Percentiles rank a stretch among this genome's conserved stretches.
phyloP scores from a whole-genome alignment of 2,329 filamentous ascomycete genomes.

The Xylaria polymorpha region DNA sequence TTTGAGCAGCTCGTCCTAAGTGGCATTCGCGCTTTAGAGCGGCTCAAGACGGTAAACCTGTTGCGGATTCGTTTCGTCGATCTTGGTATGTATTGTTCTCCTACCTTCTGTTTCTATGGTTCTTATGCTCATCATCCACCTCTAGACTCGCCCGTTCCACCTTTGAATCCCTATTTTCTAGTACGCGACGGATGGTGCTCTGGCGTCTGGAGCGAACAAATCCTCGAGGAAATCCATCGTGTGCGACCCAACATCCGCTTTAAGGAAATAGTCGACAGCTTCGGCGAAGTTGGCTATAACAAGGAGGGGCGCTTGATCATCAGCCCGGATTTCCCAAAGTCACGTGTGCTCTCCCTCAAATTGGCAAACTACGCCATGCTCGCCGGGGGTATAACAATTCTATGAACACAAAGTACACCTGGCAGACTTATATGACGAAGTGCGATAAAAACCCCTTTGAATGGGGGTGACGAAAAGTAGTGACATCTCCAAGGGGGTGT shows the following conservation, averaged over 20 bases:
- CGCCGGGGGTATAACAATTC: conserved; percentile 53
- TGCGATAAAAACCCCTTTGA: conserved; percentile 1
- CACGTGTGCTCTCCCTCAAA: conserved; percentile 66
- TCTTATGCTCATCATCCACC: conserved; percentile 31
- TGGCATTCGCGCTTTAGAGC: conserved; percentile 69
- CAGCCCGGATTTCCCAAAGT: conserved; percentile 65
- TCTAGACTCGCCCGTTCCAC: conserved; percentile 74
- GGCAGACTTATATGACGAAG: conserved; percentile 6
- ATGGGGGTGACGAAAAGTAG: background rate
- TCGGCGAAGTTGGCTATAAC: conserved; percentile 68
- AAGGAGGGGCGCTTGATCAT: conserved; percentile 70
- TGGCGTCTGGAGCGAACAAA: conserved; percentile 78
- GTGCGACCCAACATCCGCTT: conserved; percentile 70
- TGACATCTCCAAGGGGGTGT: conserved; percentile 4
- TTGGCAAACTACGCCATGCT: conserved; percentile 68
- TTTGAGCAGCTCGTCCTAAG: conserved; percentile 76
- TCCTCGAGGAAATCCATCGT: conserved; percentile 69
- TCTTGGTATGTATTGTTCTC: conserved; percentile 61
- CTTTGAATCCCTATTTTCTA: conserved; percentile 78
- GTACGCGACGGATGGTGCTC: conserved; percentile 70
- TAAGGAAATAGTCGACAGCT: conserved; percentile 71
- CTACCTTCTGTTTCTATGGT: background rate
- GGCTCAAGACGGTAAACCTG: conserved; percentile 69
- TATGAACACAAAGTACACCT: conserved; percentile 40
- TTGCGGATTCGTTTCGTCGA: conserved; percentile 81